Conservation (phyloP, 139 green algal species). For the Chlorella sp. region DNA sequence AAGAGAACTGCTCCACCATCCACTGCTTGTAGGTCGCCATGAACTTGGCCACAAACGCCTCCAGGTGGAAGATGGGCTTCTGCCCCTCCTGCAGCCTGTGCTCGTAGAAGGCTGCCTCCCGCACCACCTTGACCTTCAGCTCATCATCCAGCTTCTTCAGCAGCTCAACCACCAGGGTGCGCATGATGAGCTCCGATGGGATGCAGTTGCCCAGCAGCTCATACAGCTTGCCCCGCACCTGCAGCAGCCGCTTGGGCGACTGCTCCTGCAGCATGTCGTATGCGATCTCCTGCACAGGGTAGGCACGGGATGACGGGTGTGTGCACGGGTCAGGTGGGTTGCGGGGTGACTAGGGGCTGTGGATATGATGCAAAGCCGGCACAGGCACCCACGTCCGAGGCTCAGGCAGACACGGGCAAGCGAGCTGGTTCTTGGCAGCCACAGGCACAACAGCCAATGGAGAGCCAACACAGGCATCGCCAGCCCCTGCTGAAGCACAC, state of each 20-base stretch:
- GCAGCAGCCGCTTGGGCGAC: no score
- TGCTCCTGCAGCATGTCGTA: constrained; percentile 86
- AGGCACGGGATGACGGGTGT: no score
- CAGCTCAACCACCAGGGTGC: constrained; percentile 70
- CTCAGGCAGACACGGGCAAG: no score
- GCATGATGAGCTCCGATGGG: constrained; percentile 79
- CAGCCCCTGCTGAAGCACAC: no score
- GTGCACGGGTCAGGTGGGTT: no score
- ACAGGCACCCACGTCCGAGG: no score
- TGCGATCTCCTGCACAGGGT: no score
- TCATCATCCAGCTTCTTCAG: constrained; percentile 85
- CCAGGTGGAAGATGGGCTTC: constrained; percentile 96
- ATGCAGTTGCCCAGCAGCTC: constrained; percentile 97
- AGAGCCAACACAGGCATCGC: no score
- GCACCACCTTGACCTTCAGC: constrained; percentile 58
- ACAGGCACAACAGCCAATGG: no score
- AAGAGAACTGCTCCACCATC: constrained; percentile 31
- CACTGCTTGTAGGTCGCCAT: constrained; percentile 91
- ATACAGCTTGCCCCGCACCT: constrained; percentile 86
- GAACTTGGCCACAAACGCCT: constrained; percentile 93
- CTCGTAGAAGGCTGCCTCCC: constrained; percentile 74
- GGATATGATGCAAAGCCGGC: no score
- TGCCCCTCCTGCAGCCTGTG: constrained; percentile 81
- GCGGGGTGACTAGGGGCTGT: no score
- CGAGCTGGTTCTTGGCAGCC: no score